These are phyloP conservation scores for Acanthamoeba lenticulata DNA, from an alignment of 208 protist species.

Conservation along the genomic window DNA sequence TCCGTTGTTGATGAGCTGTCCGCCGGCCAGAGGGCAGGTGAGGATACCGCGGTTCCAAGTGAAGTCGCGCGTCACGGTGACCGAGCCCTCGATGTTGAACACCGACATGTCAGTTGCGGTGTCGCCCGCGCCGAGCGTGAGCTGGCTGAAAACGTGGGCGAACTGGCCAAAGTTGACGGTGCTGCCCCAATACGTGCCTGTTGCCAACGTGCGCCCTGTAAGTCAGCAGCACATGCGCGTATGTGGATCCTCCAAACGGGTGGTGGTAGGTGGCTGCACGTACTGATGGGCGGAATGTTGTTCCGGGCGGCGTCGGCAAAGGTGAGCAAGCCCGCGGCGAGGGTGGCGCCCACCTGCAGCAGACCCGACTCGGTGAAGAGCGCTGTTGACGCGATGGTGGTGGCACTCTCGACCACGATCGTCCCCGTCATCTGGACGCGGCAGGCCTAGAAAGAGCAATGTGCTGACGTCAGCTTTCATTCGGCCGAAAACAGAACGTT, in stretches of 20 bases:
- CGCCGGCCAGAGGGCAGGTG: not conserved
- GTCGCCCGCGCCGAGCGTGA: not conserved
- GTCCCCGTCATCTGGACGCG: too few species aligned
- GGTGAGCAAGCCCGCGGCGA: not conserved
- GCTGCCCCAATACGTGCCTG: not conserved
- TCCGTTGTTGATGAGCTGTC: constrained; percentile 40
- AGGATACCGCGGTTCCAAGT: not conserved
- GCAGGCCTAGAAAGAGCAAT: too few species aligned
- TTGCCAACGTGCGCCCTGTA: too few species aligned
- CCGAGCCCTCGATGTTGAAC: not conserved
- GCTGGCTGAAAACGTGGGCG: not conserved
- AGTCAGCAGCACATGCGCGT: too few species aligned
- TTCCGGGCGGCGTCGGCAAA: constrained; percentile 1
- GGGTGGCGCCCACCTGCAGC: not conserved
- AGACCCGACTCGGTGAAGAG: not conserved
- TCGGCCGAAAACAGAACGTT: too few species aligned
- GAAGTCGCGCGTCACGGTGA: not conserved
- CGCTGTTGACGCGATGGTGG: too few species aligned
- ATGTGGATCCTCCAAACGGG: too few species aligned
- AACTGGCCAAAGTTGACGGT: constrained; percentile 37
- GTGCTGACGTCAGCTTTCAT: too few species aligned
- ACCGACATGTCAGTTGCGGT: not conserved
- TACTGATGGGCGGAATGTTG: not conserved
- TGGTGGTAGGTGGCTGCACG: too few species aligned
- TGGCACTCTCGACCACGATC: too few species aligned